Base-by-base conservation (phyloP, 2,329 filamentous ascomycete species). In the Fusarium denticulatum region DNA sequence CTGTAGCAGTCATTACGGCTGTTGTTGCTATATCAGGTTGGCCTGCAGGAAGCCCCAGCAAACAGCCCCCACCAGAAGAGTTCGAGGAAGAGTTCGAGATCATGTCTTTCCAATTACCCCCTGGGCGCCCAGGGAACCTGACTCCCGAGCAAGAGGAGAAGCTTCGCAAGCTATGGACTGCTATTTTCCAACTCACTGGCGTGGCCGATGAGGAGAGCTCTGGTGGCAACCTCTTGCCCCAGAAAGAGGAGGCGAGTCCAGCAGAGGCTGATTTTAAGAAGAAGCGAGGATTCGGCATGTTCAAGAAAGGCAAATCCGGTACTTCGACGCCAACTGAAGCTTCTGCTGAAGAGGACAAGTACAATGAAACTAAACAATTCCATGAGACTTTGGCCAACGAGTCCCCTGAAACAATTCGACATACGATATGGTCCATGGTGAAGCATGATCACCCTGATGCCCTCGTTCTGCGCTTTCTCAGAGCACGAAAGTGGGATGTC, bases 361-460 rank as follows among this genome's bases (percentile, higher is more conserved):
- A 97, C 81, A 95, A 95, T 52, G 93, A 96, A 82, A 93, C 89
- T 42, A 96, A 96, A 83, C 91, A 95, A 56, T 98, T 95, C 83
- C 90, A 94, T 76, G 91, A 96, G 45, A 94, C 94, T 1, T 83
- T 99, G 15, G 91, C 92, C 55, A 94, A 89, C 67, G 89, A 93
- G 78, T 88, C 91, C 2, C 94, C 96, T 1, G 94, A 97, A 78
- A 88, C 92, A 47, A 90, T 99, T 73, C 90, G 95, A 59, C 86
- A 88, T 22, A 92, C 95, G 0, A 93, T 98, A 80, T 98, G 96
- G 96, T 89, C 86, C 75, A 97, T 98, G 94, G 90, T 96, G 66
- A 99, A 98, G 85, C 92, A 96, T 78, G 96, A 99, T 79, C 91
- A 98, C 80, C 96, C 96, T 1, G 96, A 99, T 83, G 93, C 92